Percentiles rank a stretch among this genome's conserved stretches.
These are phyloP conservation scores for Cystobasidium sp. DNA, from an alignment of 1,284 basidiomycete genomes.

Conservation along the genomic window DNA sequence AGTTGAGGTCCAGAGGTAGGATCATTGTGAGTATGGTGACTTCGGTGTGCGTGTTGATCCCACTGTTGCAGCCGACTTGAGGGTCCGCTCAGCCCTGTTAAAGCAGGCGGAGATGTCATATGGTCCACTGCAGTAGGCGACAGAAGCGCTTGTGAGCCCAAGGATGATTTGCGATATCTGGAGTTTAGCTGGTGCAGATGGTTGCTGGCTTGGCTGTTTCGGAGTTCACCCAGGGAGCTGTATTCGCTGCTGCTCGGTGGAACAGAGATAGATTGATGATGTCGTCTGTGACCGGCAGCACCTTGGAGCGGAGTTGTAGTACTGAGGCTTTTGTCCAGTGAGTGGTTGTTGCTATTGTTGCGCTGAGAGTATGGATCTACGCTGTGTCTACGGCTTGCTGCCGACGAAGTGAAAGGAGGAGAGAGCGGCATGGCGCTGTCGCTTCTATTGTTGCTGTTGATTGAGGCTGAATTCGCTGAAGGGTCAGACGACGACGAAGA, in stretches of 20 bases:
- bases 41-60: background rate
- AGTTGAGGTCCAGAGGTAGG: background rate
- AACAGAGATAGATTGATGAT: slow-evolving; percentile 20
- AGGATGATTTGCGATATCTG: slow-evolving; percentile 23
- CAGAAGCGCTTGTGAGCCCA: slow-evolving; percentile 28
- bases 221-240: slow-evolving; percentile 9
- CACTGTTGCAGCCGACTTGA: background rate
- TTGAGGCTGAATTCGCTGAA: background rate
- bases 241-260: slow-evolving; percentile 29
- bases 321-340: background rate
- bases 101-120: slow-evolving; percentile 10
- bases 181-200: slow-evolving; percentile 11
- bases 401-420: slow-evolving; percentile 17
- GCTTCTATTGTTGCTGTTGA: background rate
- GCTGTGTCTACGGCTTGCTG: slow-evolving; percentile 21
- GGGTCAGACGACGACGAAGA: background rate
- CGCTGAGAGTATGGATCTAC: slow-evolving; percentile 8
- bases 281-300: slow-evolving; percentile 6
- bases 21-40: background rate
- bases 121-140: slow-evolving; percentile 8
- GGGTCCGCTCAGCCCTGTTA: background rate
- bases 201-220: slow-evolving; percentile 4
- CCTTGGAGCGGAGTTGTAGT: background rate
- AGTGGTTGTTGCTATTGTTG: background rate
- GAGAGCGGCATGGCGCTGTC: background rate